Percentiles rank a stretch among this genome's conserved stretches.
Conservation (phyloP, 495 filamentous ascomycete genomes). For the Pyrenopolyporus hunteri region DNA sequence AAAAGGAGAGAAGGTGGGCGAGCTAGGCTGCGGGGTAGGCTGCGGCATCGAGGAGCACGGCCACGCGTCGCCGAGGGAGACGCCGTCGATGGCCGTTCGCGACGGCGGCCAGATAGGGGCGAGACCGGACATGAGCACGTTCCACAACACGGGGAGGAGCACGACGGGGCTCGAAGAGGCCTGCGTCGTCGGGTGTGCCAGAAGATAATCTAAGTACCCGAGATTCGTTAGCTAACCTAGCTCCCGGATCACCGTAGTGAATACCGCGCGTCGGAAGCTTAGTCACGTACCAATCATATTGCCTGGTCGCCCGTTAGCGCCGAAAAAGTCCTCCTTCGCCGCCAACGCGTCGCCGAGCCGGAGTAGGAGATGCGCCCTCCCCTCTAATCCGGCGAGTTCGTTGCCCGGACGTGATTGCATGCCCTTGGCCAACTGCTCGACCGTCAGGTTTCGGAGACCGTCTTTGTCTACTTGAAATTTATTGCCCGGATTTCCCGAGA, state of each 20-base stretch:
- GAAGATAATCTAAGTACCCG: slow-evolving; percentile 73
- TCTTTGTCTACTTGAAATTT: slow-evolving; percentile 88
- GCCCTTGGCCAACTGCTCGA: slow-evolving; percentile 71
- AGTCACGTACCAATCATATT: slow-evolving; percentile 86
- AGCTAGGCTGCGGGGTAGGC: slow-evolving; percentile 61
- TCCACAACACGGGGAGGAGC: slow-evolving; percentile 90
- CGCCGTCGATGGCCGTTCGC: slow-evolving; percentile 84
- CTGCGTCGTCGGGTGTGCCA: slow-evolving; percentile 87
- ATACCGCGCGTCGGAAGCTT: background rate
- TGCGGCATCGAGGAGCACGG: slow-evolving; percentile 80
- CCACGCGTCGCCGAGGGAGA: slow-evolving; percentile 95
- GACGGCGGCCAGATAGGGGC: slow-evolving; percentile 88
- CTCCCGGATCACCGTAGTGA: background rate
- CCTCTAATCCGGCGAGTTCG: slow-evolving; percentile 85
- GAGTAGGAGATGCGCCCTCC: slow-evolving; percentile 79
- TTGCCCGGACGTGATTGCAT: slow-evolving; percentile 84
- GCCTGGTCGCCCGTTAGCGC: slow-evolving; percentile 82
- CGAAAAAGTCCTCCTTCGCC: slow-evolving; percentile 80
- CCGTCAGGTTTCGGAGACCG: slow-evolving; percentile 76
- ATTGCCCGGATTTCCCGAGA: slow-evolving; percentile 80
- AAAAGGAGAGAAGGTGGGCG: slow-evolving; percentile 54
- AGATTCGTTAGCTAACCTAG: slow-evolving; percentile 20
- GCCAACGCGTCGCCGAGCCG: slow-evolving; percentile 77
- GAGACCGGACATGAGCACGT: slow-evolving; percentile 85
- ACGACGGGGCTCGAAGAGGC: slow-evolving; percentile 87